Base-by-base conservation (phyloP, 768 basidiomycete genomes). In the Pilatotrama ljubarskyi region DNA sequence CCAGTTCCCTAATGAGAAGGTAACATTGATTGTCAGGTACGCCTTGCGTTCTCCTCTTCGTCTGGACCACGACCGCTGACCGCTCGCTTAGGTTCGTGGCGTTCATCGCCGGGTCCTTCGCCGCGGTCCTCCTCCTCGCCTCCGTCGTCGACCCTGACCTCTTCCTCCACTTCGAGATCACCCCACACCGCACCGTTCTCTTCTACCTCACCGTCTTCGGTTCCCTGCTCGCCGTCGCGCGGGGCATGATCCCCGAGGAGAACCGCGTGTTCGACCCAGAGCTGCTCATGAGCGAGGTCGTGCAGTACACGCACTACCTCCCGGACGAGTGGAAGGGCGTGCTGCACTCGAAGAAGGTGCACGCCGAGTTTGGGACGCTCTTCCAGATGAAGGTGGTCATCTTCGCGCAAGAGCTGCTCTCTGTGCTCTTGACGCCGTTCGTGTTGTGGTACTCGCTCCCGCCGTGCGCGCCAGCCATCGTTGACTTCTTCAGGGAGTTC, bases 401-500 rank as follows among this genome's bases (percentile, higher is more conserved):
- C 52, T 99, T 98, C 74, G 79, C 82, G 22, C 89, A 93, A 68
- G 97, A 99, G 70, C 76, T 98, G 1, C 69, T 93, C 11, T 96
- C 95, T 0, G 96, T 99, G 44, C 79, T 98, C 50, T 78, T 96
- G 41, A 99, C 96, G 2, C 97, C 97, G 0, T 91, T 97, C 68
- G 86, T 99, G 38, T 80, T 99, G 9, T 94, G 93, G 88, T 90
- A 90, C 74, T 93, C 96, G 4, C 81, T 99, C 2, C 96, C 97
- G 0, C 77, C 77, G 1, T 97, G 94, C 70, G 91, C 96, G 1
- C 89, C 91, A 9, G 88, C 88, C 0, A 90, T 98, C 65, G 84
- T 99, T 61, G 97, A 99, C 71, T 98, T 99, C 71, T 98, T 99
- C 83, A 86, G 96, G 32, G 96, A 98, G 73, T 99, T 98, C 70